Evolutionary conservation across 306 rosid genomes (phyloP), one percentile per base, ranked within the genome.

Genomic region (Citrullus mucosospermus): DNA sequence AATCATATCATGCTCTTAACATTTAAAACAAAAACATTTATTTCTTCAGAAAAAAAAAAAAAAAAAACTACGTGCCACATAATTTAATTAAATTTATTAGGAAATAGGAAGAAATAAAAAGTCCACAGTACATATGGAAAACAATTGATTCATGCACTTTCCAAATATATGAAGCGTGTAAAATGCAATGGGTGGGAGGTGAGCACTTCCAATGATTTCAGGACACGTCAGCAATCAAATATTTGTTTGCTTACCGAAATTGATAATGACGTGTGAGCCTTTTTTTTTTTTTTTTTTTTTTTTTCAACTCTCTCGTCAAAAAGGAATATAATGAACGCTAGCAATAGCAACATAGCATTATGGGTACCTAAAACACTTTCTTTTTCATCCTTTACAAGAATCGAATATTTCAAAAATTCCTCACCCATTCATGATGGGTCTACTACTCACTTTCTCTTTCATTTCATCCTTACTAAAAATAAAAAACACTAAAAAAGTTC

Each of bases 201-300:
- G 10, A 4, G 4, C 14, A 3, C 0, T 3, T 39, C 74, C 15
- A 67, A 67, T 41, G 4, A n/a, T 9, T 4, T 0, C 0, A 4
- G 4, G 75, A 68, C 75, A 68, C 75, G 75, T 68, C 75, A 68
- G 75, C 32, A 4, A 9, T 1, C 8, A 39, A 39, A 38, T 38
- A 38, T 67, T 67, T 38, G 74, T 67, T 67, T 39, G 74, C 74
- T 67, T 39, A 38, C 74, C 74, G 36, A 68, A 68, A 68, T 68
- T 68, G 55, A 68, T 68, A 43, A 41, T 68, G 75, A 68, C 75
- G 25, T 41, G 34, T 43, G 10, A 48, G 14, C 14, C 12, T 44
- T 44, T 8, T 9, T 46, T 4, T 0, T 46, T 46, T 46, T 44
- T 1, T 41, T 62, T 30, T 62, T n/a, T 3, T 7, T 63, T 63